Conservation (phyloP, 2,329 filamentous ascomycete species). For the Penicillium freii region DNA sequence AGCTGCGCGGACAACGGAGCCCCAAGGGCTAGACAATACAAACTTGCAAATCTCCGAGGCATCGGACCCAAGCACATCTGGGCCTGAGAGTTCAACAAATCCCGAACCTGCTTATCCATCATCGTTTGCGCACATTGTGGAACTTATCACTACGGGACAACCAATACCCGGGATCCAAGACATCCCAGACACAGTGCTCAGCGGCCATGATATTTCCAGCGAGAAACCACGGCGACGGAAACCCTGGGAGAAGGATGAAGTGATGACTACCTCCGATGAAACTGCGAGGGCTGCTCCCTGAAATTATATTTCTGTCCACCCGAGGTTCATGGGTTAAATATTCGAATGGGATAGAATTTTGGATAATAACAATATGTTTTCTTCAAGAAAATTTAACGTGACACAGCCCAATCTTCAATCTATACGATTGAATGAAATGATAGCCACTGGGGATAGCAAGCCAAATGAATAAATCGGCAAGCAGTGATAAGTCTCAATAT, state of each 20-base stretch:
- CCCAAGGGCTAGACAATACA: background rate
- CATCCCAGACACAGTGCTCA: conserved; percentile 75
- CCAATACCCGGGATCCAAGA: conserved; percentile 84
- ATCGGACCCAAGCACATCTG: conserved; percentile 10
- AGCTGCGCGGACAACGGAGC: conserved; percentile 14
- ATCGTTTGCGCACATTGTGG: conserved; percentile 80
- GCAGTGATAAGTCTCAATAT: conserved; percentile 12
- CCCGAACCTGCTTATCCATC: conserved; percentile 67
- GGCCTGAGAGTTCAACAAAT: conserved; percentile 3
- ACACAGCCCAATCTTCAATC: conserved; percentile 3
- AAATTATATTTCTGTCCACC: background rate
- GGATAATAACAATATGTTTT: conserved; percentile 16
- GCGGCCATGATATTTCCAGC: conserved; percentile 62
- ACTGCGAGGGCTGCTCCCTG: conserved; percentile 5
- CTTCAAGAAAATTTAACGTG: conserved; percentile 6
- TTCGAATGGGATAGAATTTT: conserved; percentile 8
- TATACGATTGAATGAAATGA: conserved; percentile 6
- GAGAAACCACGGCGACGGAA: conserved; percentile 58
- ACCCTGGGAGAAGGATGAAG: conserved; percentile 73
- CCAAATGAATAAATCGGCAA: conserved; percentile 21
- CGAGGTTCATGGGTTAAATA: background rate
- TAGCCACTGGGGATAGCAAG: conserved; percentile 12
- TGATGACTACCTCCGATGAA: background rate
- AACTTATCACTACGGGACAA: conserved; percentile 76
- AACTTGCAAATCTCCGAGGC: conserved; percentile 1